Evolutionary conservation across 225 moss, liverwort and hornwort species (phyloP).

Genomic region (Anthoceros angustus): DNA sequence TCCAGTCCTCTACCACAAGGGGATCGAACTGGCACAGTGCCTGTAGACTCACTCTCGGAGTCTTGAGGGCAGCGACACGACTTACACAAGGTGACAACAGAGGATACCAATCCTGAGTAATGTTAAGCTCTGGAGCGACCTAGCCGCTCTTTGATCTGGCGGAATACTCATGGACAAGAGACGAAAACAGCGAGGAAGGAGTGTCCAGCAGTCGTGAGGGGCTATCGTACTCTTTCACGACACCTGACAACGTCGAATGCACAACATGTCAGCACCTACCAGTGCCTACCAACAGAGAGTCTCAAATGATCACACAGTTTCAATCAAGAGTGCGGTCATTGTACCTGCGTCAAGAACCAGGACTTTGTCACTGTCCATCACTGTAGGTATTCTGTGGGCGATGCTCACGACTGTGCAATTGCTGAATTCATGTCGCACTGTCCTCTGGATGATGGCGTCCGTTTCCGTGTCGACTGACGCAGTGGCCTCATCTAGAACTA

Average conservation of each 20-base stretch:
- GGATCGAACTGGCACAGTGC: no score
- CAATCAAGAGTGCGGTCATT: neutral
- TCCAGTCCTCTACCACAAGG: no score
- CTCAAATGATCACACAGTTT: neutral
- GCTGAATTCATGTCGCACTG: conserved; percentile 43
- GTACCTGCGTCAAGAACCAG: neutral
- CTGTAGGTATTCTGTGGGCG: conserved; percentile 61
- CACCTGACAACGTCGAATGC: neutral
- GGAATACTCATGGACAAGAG: neutral
- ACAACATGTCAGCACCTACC: neutral
- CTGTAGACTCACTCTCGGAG: no score
- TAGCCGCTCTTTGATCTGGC: neutral
- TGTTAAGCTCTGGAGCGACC: no score
- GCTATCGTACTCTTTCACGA: conserved; percentile 2
- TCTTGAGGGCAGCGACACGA: no score
- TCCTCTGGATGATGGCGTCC: conserved; percentile 56
- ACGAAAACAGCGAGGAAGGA: neutral
- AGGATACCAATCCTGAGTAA: no score
- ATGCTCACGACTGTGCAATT: conserved; percentile 72
- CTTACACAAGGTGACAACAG: no score
- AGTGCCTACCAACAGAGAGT: no score
- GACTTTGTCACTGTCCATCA: conserved; percentile 1
- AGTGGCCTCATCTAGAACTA: conserved; percentile 85
- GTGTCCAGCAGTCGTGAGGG: neutral
- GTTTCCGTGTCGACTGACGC: conserved; percentile 82